Percentiles rank a stretch among this genome's conserved stretches.
Conservation (phyloP, 169 alveolate genomes). For the Cryptosporidium bovis region DNA sequence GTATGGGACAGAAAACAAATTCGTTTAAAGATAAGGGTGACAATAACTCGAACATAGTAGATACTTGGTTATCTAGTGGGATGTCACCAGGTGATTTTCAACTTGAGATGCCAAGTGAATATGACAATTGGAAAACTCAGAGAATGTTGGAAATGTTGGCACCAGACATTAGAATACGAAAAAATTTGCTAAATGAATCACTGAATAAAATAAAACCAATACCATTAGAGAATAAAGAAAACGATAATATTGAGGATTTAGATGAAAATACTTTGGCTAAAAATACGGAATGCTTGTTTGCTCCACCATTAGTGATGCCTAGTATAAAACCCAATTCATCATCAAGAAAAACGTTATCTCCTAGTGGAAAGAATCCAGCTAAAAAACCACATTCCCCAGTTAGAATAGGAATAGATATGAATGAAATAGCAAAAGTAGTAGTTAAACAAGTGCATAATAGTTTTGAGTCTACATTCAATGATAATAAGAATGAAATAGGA, state of each 20-base stretch:
- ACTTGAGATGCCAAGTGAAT: constrained; percentile 43
- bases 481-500: constrained; percentile 41
- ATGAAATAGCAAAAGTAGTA: constrained; percentile 58
- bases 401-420: constrained; percentile 32
- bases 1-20: neutral
- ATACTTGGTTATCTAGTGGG: constrained; percentile 67
- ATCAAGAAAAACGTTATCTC: constrained; percentile 2
- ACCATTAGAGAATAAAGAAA: constrained; percentile 6
- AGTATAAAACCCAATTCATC: constrained; percentile 4
- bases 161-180: constrained; percentile 63
- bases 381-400: neutral
- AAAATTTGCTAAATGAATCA: constrained; percentile 49
- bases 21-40: neutral
- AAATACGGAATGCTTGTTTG: constrained; percentile 17
- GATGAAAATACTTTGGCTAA: neutral
- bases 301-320: constrained; percentile 64
- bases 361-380: constrained; percentile 19
- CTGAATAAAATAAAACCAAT: constrained; percentile 40
- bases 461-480: constrained; percentile 20
- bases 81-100: constrained; percentile 70
- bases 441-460: constrained; percentile 34
- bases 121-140: constrained; percentile 38
- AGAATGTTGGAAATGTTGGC: constrained; percentile 15
- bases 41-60: constrained; percentile 1
- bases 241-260: neutral